Conservation (phyloP, 177 flowering plant genomes). For the Vitis hybrid region DNA sequence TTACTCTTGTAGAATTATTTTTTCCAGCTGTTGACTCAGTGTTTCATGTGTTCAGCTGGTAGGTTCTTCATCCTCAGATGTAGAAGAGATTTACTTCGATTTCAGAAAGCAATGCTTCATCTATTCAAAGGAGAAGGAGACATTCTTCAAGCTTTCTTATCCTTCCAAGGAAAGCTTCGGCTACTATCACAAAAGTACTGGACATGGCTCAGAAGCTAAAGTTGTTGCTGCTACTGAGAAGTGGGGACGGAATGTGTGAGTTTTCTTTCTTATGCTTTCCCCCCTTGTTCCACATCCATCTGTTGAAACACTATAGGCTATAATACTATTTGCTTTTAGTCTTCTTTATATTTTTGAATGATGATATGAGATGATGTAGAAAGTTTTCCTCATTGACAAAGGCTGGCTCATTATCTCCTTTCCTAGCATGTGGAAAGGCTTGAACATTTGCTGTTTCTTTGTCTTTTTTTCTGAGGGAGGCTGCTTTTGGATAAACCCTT, state of each 20-base stretch:
- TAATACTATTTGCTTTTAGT: background rate
- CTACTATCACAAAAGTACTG: constrained; percentile 72
- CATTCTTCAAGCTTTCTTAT: constrained; percentile 84
- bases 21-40: background rate
- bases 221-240: constrained; percentile 70
- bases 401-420: too few relatives aligned
- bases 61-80: constrained; percentile 52
- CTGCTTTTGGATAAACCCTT: too few relatives aligned
- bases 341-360: background rate
- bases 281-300: background rate
- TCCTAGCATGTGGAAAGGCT: too few relatives aligned
- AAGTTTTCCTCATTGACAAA: too few relatives aligned
- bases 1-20: background rate
- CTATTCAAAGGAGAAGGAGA: constrained; percentile 68
- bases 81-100: constrained; percentile 84
- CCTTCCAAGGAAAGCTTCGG: constrained; percentile 87
- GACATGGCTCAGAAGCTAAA: constrained; percentile 92
- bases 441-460: too few relatives aligned
- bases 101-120: constrained; percentile 89
- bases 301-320: too few relatives aligned
- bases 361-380: too few relatives aligned
- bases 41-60: constrained; percentile 30
- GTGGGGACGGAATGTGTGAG: constrained; percentile 97
- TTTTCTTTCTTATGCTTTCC: constrained; percentile 11
- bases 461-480: too few relatives aligned